Base-by-base conservation (phyloP, 192 early-diverging fungal genomes). In the Phlyctochytrium planicorne region DNA sequence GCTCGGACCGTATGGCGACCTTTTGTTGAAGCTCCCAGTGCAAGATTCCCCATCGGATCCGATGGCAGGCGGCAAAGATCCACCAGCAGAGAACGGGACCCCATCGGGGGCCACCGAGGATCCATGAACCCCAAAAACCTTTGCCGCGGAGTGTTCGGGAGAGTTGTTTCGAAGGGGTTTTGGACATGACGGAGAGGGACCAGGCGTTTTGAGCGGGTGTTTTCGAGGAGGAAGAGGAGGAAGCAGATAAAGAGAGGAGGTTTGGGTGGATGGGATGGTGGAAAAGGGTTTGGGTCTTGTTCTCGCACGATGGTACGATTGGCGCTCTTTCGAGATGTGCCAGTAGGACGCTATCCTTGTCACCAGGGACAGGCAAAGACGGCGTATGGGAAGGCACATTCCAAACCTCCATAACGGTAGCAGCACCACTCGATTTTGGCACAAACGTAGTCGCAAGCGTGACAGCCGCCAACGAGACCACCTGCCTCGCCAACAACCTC, bases 71-170 rank as follows among this genome's bases (percentile, higher is more conserved):
- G 20, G 4, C 27, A 29, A 25, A 29, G 20, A 4, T 6, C 55
- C 55, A 57, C 55, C 55, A 57, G 14, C 6, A 12, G 14, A 57
- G 55, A 12, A 57, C 55, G 6, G 55, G 55, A 25, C 55, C 55
- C 55, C 55, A 57, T 10, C 27, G 27, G 6, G 55, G 20, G 6
- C 25, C 12, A 4, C 12, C 55, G 6, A 57, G 25, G 55, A 57
- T 20, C 55, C 55, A 57, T 27, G 20, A 14, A 27, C 55, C 55
- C 55, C 55, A 57, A 25, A 57, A 14, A n/a, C 40, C 12, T 25
- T 6, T 4, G 10, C 14, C 14, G 12, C 55, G 20, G 27, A 57
- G 6, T 20, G 40, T 47, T 20, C 40, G 40, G 10, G 10, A 20
- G 20, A 47, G 40, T 20, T 14, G 10, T 20, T 47, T 47, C 40